Evolutionary conservation across 257 asterid species (phyloP), one percentile per base, ranked within the genome.

Genomic region (Petunia secreta): DNA sequence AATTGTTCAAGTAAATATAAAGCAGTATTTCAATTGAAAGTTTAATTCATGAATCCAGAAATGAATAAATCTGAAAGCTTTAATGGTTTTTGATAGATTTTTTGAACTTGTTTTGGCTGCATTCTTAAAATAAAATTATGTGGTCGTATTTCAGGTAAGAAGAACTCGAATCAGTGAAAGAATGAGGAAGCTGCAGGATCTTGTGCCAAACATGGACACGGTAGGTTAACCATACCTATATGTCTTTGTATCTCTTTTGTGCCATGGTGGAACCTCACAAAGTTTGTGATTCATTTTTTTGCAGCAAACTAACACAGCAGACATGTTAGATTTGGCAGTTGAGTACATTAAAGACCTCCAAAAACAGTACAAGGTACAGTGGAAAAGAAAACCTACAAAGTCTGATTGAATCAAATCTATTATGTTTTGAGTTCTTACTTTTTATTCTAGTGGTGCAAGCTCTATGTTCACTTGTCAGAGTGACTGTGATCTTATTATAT

Each of bases 171-270:
- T 94, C 80, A 94, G 98, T 66, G 98, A 94, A 83, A 86, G 98
- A 82, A 94, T 94, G 97, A 91, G 93, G 86, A 94, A 89, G 55
- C 85, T 94, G 84, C 97, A 94, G 75, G 98, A 94, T 14, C 91
- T 94, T 80, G 98, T 94, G 53, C 98, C 98, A 13, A 94, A 94
- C 87, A 94, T 92, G 98, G 98, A 94, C 37, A 92, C 91, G 91
- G 98, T 92, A 57, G 65, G 34, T n/a, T 46, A 52, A 57, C 7
- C 54, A 77, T 37, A 39, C 15, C 2, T 73, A 62, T n/a, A 65
- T 52, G 75, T 14, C 74, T 40, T 54, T 10, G 41, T 34, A n/a
- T 65, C 25, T 41, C 37, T 39, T 40, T 67, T 58, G 77, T 8
- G 11, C 2, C 10, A 3, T 1, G 2, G 5, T 71, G 60, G 53